Evolutionary conservation across 2,329 filamentous ascomycete genomes (phyloP), one percentile per base, ranked within the genome.

Genomic region (Teratosphaeria gauchensis): DNA sequence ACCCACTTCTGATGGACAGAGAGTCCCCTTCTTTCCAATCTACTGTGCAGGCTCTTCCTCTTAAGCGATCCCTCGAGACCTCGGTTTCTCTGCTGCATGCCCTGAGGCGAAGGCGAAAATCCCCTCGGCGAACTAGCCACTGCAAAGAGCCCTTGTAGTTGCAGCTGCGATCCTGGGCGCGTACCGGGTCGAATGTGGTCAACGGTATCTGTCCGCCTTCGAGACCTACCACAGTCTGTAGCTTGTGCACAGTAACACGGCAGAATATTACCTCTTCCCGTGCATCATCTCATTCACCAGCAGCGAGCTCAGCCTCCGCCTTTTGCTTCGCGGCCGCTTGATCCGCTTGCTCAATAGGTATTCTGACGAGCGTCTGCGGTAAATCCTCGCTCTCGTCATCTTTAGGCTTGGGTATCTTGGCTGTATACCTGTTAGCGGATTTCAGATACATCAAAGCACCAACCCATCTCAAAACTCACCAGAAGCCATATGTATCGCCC

Each of bases 401-500:
- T 62, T 80, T 80, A 2, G 85, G 81, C 65, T 82, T 84, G 16
- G 88, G 82, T 30, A 92, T 78, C 78, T 89, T 89, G 58, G 83
- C 88, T 91, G 11, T 5, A 62, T 12, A 56, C 55, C 55, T 63
- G 67, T 58, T 58, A 60, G 54, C 61, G 60, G 46, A 31, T 7
- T 19, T 11, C 28, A 6, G 14, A 3, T n/a, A 12, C 19, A 51
- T 48, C 19, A 35, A 19, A 5, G 9, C 12, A 24, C 2, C 53
- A 51, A 6, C 12, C 31, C 12, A 14, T 28, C 35, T 28, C 35
- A 35, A 35, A 38, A 76, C 84, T 69, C 80, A 92, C 89, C 82
- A 61, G 88, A 92, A 62, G 90, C 90, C 88, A 94, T 92, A 69
- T 88, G 88, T 69, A 95, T 92, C 51, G 89, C 89, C 64, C 87